These are phyloP conservation scores for slime mould (Dictyostelium discoideum) DNA, from an alignment of 78 protist species.

Conservation along the genomic window dicty_2.7 NC_007090.3:2071001-2071500, in stretches of 20 bases:
- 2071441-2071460: background rate
- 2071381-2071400: conserved; percentile 1
- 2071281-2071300: conserved; percentile 72
- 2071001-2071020: conserved; percentile 54
- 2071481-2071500: background rate
- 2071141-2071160: conserved; percentile 89
- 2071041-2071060: background rate
- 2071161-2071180: conserved; percentile 86
- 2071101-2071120: conserved; percentile 75
- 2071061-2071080: background rate
- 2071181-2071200: conserved; percentile 43
- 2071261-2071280: conserved; percentile 73
- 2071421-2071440: background rate
- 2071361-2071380: conserved; percentile 13
- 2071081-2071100: conserved; percentile 23
- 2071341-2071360: conserved; percentile 18
- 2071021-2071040: conserved; percentile 21
- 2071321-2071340: conserved; percentile 29
- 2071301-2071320: conserved; percentile 82
- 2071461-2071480: background rate
- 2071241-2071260: conserved; percentile 92
- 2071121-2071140: conserved; percentile 83
- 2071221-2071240: conserved; percentile 89
- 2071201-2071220: conserved; percentile 87
- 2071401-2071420: background rate